phyloP scores from a whole-genome alignment of 2,329 filamentous ascomycete species.

The Nothopassalora personata region DNA sequence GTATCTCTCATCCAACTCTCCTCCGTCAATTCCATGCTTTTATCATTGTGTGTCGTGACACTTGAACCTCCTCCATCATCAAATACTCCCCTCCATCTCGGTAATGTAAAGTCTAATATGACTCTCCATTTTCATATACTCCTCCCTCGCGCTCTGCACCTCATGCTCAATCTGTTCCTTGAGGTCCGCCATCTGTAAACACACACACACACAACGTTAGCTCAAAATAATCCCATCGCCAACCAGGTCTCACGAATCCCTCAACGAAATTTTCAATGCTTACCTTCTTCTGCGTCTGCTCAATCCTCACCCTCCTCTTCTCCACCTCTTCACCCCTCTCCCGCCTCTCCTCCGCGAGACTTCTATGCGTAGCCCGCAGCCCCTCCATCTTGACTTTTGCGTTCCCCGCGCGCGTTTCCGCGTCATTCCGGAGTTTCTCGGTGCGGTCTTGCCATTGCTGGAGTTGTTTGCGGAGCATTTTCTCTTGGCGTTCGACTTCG shows the following conservation, averaged over 20 bases:
- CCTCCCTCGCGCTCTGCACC: slow-evolving; percentile 80
- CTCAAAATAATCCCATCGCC: background rate
- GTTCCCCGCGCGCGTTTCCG: slow-evolving; percentile 70
- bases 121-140: slow-evolving; percentile 95
- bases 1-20: too few species aligned
- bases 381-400: slow-evolving; percentile 89
- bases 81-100: slow-evolving; percentile 91
- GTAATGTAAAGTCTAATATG: slow-evolving; percentile 97
- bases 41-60: too few species aligned
- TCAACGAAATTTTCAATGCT: slow-evolving; percentile 19
- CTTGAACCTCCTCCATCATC: slow-evolving; percentile 17
- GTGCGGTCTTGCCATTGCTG: slow-evolving; percentile 82
- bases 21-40: too few species aligned
- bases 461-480: slow-evolving; percentile 75
- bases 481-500: slow-evolving; percentile 85
- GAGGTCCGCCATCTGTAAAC: slow-evolving; percentile 82
- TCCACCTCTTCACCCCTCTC: slow-evolving; percentile 92
- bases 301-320: slow-evolving; percentile 82
- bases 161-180: slow-evolving; percentile 97
- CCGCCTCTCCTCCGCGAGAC: slow-evolving; percentile 74
- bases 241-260: background rate
- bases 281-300: slow-evolving; percentile 98
- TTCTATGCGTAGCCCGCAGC: slow-evolving; percentile 70
- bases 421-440: slow-evolving; percentile 73
- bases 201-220: slow-evolving; percentile 16